These are phyloP conservation scores for Yamadazyma ubonensis DNA, from an alignment of 805 yeast genomes.

Conservation along the genomic window DNA sequence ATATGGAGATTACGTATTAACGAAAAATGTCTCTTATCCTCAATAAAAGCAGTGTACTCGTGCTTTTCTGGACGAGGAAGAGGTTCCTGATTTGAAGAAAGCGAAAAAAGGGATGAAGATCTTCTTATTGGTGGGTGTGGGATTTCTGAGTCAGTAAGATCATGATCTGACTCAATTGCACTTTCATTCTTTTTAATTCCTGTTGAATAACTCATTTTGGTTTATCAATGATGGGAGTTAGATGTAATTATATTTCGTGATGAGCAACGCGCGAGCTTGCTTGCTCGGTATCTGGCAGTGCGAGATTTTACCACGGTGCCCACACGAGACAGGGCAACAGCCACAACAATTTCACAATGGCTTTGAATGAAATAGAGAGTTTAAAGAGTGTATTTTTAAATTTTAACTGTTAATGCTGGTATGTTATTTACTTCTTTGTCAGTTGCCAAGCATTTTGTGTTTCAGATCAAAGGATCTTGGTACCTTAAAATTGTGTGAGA, in stretches of 20 bases:
- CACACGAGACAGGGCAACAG: too few relatives aligned
- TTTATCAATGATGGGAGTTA: too few relatives aligned
- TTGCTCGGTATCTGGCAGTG: neutral
- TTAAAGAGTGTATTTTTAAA: too few relatives aligned
- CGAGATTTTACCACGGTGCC: too few relatives aligned
- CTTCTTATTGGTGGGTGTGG: constrained; percentile 39
- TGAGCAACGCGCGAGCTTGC: neutral
- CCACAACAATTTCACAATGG: too few relatives aligned
- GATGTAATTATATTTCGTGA: neutral
- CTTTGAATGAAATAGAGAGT: too few relatives aligned
- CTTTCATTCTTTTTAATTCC: constrained; percentile 26
- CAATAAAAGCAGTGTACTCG: constrained; percentile 76
- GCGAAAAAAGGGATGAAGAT: constrained; percentile 52
- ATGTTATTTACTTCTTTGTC: too few relatives aligned
- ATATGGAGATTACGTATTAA: constrained; percentile 84
- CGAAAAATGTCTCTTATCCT: constrained; percentile 82
- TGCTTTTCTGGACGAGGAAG: constrained; percentile 74
- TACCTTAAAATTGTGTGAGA: too few relatives aligned
- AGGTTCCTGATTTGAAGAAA: constrained; percentile 50
- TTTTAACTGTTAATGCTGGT: too few relatives aligned
- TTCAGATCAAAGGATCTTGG: too few relatives aligned
- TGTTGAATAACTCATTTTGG: constrained; percentile 20
- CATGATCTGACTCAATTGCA: constrained; percentile 38
- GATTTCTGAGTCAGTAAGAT: constrained; percentile 23
- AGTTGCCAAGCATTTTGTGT: too few relatives aligned